These are phyloP conservation scores for Cladophialophora chaetospira DNA, from an alignment of 2,329 filamentous ascomycete genomes.

Conservation along the genomic window DNA sequence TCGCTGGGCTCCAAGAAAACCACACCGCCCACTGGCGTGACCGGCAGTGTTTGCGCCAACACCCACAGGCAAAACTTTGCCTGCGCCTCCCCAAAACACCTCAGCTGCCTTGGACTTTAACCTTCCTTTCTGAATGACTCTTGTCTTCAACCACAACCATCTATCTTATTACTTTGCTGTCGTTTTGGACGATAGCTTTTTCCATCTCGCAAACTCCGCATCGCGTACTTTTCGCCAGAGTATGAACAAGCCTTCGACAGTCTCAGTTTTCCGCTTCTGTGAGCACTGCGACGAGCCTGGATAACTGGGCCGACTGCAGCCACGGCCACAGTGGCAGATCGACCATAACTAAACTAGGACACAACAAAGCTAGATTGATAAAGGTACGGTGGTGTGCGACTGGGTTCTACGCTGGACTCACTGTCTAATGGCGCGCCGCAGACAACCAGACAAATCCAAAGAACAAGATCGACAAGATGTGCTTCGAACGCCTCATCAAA, in stretches of 20 bases:
- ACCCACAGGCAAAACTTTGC: constrained; percentile 15
- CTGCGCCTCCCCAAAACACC: constrained; percentile 19
- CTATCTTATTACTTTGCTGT: constrained; percentile 17
- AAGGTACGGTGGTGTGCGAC: constrained; percentile 2
- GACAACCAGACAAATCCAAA: neutral
- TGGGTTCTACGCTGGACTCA: neutral
- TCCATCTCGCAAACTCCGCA: neutral
- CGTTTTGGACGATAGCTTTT: constrained; percentile 25
- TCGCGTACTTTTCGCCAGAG: constrained; percentile 26
- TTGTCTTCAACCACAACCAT: constrained; percentile 17
- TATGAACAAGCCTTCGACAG: constrained; percentile 36
- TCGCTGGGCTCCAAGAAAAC: too few relatives aligned
- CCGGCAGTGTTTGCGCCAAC: neutral
- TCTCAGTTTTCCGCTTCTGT: constrained; percentile 34
- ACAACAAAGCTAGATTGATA: constrained; percentile 1
- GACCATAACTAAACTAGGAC: constrained; percentile 9
- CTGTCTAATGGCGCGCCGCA: neutral
- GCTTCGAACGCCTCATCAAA: constrained; percentile 32
- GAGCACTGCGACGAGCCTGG: constrained; percentile 36
- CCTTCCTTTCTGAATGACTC: constrained; percentile 12
- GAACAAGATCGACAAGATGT: constrained; percentile 27
- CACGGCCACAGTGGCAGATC: constrained; percentile 10
- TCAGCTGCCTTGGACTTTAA: neutral
- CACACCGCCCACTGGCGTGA: neutral
- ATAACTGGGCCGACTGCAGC: constrained; percentile 31